A percentile compares a stretch with the other conserved stretches of the same genome.
phyloP scores from a whole-genome alignment of 805 yeast genomes.

The Monosporozyma solicola region DNA sequence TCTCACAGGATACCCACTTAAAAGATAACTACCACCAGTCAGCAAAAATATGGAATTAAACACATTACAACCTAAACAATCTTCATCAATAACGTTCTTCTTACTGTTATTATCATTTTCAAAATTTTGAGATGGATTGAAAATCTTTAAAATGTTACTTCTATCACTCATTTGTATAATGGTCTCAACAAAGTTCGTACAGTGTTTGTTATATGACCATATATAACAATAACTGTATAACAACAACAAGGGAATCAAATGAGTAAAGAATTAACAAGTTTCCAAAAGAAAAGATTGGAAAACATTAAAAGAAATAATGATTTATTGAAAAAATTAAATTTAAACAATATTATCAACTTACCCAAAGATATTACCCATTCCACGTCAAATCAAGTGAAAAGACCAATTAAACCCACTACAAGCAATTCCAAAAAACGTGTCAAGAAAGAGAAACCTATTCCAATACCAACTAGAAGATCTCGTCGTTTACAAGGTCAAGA shows the following conservation, averaged over 20 bases:
- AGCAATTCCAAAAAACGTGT: slow-evolving; percentile 12
- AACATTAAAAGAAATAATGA: slow-evolving; percentile 80
- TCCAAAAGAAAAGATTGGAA: slow-evolving; percentile 62
- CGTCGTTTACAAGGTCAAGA: slow-evolving; percentile 66
- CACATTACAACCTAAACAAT: slow-evolving; percentile 61
- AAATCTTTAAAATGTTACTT: slow-evolving; percentile 42
- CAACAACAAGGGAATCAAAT: not conserved
- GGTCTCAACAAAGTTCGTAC: no score
- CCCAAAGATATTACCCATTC: not conserved
- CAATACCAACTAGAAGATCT: slow-evolving; percentile 61
- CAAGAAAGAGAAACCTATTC: slow-evolving; percentile 6
- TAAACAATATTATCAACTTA: slow-evolving; percentile 34
- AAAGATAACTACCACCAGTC: slow-evolving; percentile 55
- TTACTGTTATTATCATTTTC: slow-evolving; percentile 1
- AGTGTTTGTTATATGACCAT: not conserved
- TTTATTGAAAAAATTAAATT: slow-evolving; percentile 59
- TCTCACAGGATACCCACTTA: slow-evolving; percentile 46
- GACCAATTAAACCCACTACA: slow-evolving; percentile 17
- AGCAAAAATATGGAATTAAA: slow-evolving; percentile 52
- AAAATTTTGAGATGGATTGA: slow-evolving; percentile 43
- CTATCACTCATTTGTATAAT: not conserved
- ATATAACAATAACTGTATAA: not conserved
- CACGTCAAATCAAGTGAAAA: slow-evolving; percentile 19
- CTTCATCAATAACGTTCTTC: slow-evolving; percentile 14
- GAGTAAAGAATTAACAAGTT: slow-evolving; percentile 39